A percentile compares a stretch with the other conserved stretches of the same genome.
Evolutionary conservation across 495 filamentous ascomycete genomes (phyloP).

Genomic region (Hypoxylon subgilvum): DNA sequence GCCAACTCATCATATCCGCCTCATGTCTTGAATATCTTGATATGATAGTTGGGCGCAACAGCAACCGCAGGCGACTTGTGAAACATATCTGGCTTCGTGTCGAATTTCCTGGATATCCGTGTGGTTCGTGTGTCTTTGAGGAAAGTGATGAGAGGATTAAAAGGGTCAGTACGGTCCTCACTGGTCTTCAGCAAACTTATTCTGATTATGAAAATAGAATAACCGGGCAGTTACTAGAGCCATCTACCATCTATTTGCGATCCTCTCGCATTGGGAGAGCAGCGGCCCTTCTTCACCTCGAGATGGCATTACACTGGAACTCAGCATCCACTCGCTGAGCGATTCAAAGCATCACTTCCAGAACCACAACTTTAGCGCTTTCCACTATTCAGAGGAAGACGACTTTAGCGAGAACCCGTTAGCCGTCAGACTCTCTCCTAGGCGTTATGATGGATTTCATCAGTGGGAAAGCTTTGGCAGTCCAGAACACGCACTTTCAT

Average conservation of each 20-base stretch:
- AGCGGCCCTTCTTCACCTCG: not conserved
- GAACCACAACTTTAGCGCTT: not conserved
- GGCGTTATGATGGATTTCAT: not conserved
- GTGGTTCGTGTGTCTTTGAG: no score
- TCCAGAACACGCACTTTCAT: not conserved
- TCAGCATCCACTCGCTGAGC: not conserved
- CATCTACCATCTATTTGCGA: not conserved
- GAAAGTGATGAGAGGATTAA: no score
- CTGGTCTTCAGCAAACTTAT: no score
- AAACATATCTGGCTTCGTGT: no score
- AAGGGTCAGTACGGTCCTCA: no score
- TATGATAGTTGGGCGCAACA: no score
- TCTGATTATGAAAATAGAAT: not conserved
- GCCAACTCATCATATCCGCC: no score
- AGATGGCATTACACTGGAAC: not conserved
- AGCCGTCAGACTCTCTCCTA: not conserved
- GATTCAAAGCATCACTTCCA: not conserved
- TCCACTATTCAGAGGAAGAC: not conserved
- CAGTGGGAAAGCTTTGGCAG: not conserved
- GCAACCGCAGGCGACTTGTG: no score
- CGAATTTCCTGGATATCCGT: no score
- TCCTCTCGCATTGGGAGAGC: not conserved
- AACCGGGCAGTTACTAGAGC: not conserved
- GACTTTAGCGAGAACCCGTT: not conserved
- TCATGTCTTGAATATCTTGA: no score